Conservation (phyloP, 116 monocot species). For the Thalassia testudinum region DNA sequence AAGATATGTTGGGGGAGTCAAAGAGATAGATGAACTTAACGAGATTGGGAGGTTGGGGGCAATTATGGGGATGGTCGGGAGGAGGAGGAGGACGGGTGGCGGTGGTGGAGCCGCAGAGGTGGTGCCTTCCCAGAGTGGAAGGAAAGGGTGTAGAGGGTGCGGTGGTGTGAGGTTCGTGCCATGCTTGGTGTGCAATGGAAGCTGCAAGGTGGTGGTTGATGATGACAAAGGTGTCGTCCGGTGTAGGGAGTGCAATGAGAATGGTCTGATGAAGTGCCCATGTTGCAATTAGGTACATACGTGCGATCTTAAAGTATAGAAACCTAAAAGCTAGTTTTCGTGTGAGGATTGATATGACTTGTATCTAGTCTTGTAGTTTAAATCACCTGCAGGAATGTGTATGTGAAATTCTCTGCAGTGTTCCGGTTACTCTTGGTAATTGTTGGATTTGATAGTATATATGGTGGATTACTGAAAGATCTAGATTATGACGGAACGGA, state of each 20-base stretch:
- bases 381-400: too few species aligned
- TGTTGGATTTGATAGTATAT: too few species aligned
- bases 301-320: too few species aligned
- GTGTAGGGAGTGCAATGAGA: conserved; percentile 77
- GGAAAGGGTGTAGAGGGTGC: conserved; percentile 51
- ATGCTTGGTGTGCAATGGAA: conserved; percentile 60
- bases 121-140: conserved; percentile 1
- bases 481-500: too few species aligned
- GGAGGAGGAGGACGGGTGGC: conserved; percentile 2
- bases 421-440: too few species aligned
- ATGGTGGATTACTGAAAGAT: too few species aligned
- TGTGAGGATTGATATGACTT: too few species aligned
- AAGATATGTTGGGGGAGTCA: conserved; percentile 63
- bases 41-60: conserved; percentile 59
- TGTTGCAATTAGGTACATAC: conserved; percentile 28
- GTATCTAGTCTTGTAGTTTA: too few species aligned
- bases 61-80: conserved; percentile 39
- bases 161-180: conserved; percentile 78
- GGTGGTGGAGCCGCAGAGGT: conserved; percentile 7
- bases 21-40: conserved; percentile 50
- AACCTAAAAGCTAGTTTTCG: too few species aligned
- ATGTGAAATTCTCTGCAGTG: too few species aligned
- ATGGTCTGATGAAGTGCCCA: conserved; percentile 60
- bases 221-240: conserved; percentile 28
- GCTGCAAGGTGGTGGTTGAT: conserved; percentile 47